Conservation (phyloP, 2,329 filamentous ascomycete genomes). For the Magnaporthiopsis rhizophila region DNA sequence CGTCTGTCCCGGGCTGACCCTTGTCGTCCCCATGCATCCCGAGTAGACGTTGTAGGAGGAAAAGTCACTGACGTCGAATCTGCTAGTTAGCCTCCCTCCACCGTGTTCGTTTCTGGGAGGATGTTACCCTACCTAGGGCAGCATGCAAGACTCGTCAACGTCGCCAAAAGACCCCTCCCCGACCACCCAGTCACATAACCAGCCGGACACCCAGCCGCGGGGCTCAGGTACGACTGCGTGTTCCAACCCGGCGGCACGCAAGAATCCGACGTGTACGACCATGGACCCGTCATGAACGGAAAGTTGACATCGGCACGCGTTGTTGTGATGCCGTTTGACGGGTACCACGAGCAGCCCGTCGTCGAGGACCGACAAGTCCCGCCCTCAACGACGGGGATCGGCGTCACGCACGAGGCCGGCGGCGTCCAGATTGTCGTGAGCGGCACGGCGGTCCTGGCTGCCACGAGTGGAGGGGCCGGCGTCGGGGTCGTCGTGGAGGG, state of each 20-base stretch:
- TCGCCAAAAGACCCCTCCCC: background rate
- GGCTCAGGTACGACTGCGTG: background rate
- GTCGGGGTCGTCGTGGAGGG: too few species aligned
- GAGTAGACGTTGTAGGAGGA: background rate
- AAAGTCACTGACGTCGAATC: background rate
- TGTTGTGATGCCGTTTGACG: background rate
- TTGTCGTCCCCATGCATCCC: background rate
- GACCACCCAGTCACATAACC: background rate
- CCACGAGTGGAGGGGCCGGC: too few species aligned
- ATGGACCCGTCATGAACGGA: background rate
- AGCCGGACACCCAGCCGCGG: background rate
- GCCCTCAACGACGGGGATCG: too few species aligned
- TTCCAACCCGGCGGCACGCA: background rate
- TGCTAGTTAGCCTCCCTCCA: too few species aligned
- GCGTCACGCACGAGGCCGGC: background rate
- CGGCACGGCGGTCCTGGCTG: background rate
- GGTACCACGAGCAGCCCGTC: too few species aligned
- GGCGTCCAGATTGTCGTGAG: constrained; percentile 1
- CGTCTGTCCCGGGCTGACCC: background rate
- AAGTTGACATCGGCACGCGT: background rate
- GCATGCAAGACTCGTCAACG: background rate
- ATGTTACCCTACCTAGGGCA: too few species aligned
- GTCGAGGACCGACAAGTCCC: too few species aligned
- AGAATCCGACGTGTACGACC: background rate
- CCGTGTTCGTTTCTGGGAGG: too few species aligned